A percentile compares a stretch with the other conserved stretches of the same genome.
phyloP scores from a whole-genome alignment of 345 rosid genomes.

The Eucalyptus polybractea region DNA sequence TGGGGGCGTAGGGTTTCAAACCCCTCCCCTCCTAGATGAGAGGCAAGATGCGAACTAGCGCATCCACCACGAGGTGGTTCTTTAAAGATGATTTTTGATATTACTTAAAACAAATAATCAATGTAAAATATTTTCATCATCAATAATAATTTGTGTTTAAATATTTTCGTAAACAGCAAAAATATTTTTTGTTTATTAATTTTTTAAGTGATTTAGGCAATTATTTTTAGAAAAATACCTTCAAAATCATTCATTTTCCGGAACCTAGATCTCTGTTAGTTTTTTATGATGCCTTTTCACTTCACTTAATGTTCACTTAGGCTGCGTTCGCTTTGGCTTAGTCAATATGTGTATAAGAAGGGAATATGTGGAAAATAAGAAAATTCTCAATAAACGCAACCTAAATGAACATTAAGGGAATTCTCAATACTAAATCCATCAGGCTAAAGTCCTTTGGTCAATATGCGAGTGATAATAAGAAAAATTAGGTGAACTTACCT shows the following conservation, averaged over 20 bases:
- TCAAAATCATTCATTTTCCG: background rate
- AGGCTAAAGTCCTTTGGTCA: background rate
- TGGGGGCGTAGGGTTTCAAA: too few relatives aligned
- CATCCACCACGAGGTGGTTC: too few relatives aligned
- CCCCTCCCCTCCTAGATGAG: too few relatives aligned
- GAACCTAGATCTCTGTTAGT: background rate
- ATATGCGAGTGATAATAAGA: background rate
- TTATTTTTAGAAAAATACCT: background rate
- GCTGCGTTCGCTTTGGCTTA: background rate
- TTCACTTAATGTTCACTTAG: background rate
- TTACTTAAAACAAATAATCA: background rate
- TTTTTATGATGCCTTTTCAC: background rate
- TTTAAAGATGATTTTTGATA: too few relatives aligned
- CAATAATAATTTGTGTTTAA: too few relatives aligned
- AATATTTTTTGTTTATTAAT: too few relatives aligned
- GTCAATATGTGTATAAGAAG: background rate
- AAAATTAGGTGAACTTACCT: background rate
- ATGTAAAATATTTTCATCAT: too few relatives aligned
- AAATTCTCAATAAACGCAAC: too few relatives aligned
- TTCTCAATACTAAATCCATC: background rate
- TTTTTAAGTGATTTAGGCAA: background rate
- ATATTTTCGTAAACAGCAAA: fast-evolving
- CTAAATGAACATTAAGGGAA: background rate
- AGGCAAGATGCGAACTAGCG: too few relatives aligned
- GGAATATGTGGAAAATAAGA: too few relatives aligned